phyloP scores from a whole-genome alignment of 169 alveolate genomes.

The Besnoitia besnoiti region DNA sequence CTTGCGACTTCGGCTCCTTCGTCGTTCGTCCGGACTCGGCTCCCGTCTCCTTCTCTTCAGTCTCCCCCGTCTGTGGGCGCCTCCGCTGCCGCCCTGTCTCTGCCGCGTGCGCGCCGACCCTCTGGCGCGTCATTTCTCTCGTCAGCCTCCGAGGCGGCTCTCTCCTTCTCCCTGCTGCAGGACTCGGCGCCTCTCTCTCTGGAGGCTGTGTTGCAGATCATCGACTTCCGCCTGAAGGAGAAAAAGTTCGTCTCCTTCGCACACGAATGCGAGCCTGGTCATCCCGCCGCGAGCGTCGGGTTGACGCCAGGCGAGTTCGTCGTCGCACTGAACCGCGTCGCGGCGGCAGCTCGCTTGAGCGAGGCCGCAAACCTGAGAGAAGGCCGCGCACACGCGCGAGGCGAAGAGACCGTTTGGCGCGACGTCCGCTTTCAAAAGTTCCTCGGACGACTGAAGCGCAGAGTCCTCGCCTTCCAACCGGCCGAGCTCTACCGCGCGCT shows the following conservation, averaged over 20 bases:
- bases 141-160: not conserved
- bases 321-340: conserved; percentile 14
- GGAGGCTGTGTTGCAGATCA: not conserved
- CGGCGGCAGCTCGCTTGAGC: not conserved
- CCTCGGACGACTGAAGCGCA: not conserved
- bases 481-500: conserved; percentile 1
- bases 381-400: not conserved
- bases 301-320: conserved; percentile 8
- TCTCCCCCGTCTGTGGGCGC: not conserved
- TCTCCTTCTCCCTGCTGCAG: not conserved
- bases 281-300: conserved; percentile 3
- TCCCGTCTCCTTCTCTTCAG: not conserved
- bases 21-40: not conserved
- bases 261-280: not conserved
- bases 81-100: conserved; percentile 9
- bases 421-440: not conserved
- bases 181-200: not conserved
- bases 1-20: not conserved
- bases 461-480: not conserved
- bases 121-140: not conserved
- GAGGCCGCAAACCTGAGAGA: not conserved
- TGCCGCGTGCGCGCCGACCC: not conserved
- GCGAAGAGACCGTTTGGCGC: not conserved
- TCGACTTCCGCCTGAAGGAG: not conserved
- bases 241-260: conserved; percentile 28